Evolutionary conservation across 345 rosid species (phyloP).

Genomic region (Lenwebbia sp.): DNA sequence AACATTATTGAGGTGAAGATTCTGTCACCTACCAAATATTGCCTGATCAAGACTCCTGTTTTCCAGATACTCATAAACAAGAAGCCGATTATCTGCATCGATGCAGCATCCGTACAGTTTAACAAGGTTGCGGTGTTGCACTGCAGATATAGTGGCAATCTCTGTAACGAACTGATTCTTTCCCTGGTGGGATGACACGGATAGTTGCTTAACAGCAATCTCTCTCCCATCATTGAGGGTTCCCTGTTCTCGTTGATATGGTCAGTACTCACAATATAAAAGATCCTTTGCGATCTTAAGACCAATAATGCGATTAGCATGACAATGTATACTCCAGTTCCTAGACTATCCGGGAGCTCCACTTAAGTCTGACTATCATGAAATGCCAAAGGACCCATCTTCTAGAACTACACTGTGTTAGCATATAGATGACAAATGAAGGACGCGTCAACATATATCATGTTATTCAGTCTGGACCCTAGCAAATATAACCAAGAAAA

Average conservation of each 20-base stretch:
- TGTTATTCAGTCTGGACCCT: background rate
- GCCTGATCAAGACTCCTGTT: too few species aligned
- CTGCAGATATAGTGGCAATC: too few species aligned
- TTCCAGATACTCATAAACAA: too few species aligned
- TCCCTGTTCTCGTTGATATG: background rate
- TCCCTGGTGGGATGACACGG: too few species aligned
- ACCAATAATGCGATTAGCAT: background rate
- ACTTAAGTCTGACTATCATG: background rate
- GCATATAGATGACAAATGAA: background rate
- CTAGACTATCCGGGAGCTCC: background rate
- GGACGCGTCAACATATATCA: background rate
- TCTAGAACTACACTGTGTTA: background rate
- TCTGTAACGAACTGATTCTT: too few species aligned
- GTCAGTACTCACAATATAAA: background rate
- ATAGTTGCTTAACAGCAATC: too few species aligned
- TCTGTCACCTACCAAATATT: too few species aligned
- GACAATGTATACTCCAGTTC: background rate
- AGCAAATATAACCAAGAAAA: background rate
- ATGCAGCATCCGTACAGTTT: too few species aligned
- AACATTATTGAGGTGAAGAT: too few species aligned
- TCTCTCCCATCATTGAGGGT: slow-evolving; percentile 40
- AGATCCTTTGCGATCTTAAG: background rate
- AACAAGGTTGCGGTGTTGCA: too few species aligned
- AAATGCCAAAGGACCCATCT: background rate
- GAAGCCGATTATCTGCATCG: too few species aligned